Evolutionary conservation across 305 asterid genomes (phyloP), one percentile per base, ranked within the genome.

Genomic region (Fraxinus greggii): DNA sequence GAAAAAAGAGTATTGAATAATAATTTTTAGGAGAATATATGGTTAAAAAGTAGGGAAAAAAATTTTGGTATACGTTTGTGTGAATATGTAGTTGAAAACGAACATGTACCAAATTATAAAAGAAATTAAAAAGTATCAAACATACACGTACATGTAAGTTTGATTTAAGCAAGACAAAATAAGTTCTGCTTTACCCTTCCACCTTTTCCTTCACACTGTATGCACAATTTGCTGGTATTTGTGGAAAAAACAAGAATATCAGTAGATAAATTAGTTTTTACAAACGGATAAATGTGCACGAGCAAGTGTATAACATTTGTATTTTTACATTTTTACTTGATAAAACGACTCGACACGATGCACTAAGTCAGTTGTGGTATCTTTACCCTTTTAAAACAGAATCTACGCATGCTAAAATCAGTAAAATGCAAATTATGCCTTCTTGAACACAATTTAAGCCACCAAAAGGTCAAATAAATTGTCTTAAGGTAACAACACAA

Each of bases 401-500:
- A 35, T 35, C 38, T 35, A 35, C 38, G 8, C 7, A 5, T 33
- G 8, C 38, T 35, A 35, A 35, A 35, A 35, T 17, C 65, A 54
- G 65, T n/a, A 1, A 54, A 17, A 54, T 5, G 24, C 65, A 54
- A n/a, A 54, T 54, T n/a, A 13, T 4, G 19, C 1, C 56, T 7
- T 45, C 56, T 45, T 45, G n/a, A 45, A 45, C 19, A 45, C 56
- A 15, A 45, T 45, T 45, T 13, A 13, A 45, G 56, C 65, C 0
- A 54, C 65, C 24, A 54, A 54, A 54, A 54, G 65, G 65, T 54
- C 23, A 54, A n/a, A 4, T n/a, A 54, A 54, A 54, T 54, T 54
- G 65, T n/a, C 65, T 54, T n/a, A 59, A 85, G 19, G n/a, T 12
- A 76, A 79, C 78, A 75, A 75, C 54, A 73, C 40, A 77, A 80